Conservation (phyloP, 164 flowering plant genomes). For the Aristolochia californica region DNA sequence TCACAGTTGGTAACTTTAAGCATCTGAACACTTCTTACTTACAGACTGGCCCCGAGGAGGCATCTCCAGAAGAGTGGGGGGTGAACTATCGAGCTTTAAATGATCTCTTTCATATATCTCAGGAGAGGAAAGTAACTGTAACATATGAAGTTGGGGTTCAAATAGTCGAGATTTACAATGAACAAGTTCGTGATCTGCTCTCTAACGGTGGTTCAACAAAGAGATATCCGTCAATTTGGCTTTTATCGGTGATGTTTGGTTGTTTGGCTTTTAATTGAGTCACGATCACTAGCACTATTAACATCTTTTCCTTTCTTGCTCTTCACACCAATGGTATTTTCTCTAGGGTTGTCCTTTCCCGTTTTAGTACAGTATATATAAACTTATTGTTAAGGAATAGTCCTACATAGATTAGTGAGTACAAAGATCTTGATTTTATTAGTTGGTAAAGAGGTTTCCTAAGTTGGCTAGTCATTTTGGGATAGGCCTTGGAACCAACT, state of each 20-base stretch:
- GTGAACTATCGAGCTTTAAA: conserved; percentile 78
- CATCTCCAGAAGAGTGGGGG: conserved; percentile 57
- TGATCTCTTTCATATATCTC: conserved; percentile 69
- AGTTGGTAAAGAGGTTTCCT: too few species aligned
- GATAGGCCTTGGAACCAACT: too few species aligned
- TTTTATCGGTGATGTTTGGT: not conserved
- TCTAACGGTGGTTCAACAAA: conserved; percentile 45
- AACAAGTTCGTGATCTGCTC: conserved; percentile 93
- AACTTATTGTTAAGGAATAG: too few species aligned
- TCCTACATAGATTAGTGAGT: too few species aligned
- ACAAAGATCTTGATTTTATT: too few species aligned
- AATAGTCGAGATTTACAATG: conserved; percentile 94
- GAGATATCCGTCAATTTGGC: conserved; percentile 59
- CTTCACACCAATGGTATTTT: too few species aligned
- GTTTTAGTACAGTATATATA: too few species aligned
- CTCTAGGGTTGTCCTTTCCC: too few species aligned
- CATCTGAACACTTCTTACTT: not conserved
- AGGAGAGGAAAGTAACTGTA: conserved; percentile 45
- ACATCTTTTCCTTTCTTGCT: not conserved
- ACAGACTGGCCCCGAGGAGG: conserved; percentile 69
- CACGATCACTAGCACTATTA: not conserved
- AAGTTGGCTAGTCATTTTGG: too few species aligned
- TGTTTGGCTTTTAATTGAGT: not conserved
- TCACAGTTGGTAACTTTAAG: not conserved
- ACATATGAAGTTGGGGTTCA: conserved; percentile 70